Conservation (phyloP, 108 stramenopile genomes). For the Cyclotella baltica region DNA sequence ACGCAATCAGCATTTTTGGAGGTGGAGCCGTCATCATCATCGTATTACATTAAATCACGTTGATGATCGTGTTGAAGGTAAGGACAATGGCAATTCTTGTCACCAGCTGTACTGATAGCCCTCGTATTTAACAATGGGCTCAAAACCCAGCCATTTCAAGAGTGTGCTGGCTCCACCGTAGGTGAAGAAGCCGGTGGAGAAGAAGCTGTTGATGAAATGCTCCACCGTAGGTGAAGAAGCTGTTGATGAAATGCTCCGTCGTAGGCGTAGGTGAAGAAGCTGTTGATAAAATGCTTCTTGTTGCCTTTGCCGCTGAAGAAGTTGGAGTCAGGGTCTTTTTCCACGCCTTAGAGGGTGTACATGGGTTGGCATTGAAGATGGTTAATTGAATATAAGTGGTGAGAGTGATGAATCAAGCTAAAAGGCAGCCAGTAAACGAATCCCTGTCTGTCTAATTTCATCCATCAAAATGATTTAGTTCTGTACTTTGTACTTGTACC, state of each 20-base stretch:
- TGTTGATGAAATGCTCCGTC: too few species aligned
- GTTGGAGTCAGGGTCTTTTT: not conserved
- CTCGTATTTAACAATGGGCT: not conserved
- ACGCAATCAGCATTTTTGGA: conserved; percentile 3
- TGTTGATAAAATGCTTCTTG: conserved; percentile 60
- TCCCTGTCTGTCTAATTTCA: not conserved
- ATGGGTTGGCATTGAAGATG: conserved; percentile 63
- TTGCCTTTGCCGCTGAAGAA: conserved; percentile 22
- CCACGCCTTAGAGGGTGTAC: conserved; percentile 59
- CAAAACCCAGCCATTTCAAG: conserved; percentile 27
- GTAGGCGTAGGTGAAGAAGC: conserved; percentile 67
- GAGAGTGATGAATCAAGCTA: too few species aligned
- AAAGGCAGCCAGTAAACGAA: too few species aligned
- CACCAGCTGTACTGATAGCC: conserved; percentile 11
- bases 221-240: too few species aligned
- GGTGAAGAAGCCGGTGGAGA: too few species aligned
- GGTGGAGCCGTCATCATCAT: not conserved
- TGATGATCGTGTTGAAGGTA: too few species aligned
- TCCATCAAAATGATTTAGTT: not conserved
- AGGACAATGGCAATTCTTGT: not conserved
- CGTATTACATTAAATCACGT: not conserved
- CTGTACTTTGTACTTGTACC: conserved; percentile 66
- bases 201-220: too few species aligned
- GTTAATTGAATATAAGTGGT: not conserved
- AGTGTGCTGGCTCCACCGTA: conserved; percentile 54